Evolutionary conservation across 1,139 yeast genomes (phyloP).

Genomic region (Hemisphaericaspora xylofermentans): DNA sequence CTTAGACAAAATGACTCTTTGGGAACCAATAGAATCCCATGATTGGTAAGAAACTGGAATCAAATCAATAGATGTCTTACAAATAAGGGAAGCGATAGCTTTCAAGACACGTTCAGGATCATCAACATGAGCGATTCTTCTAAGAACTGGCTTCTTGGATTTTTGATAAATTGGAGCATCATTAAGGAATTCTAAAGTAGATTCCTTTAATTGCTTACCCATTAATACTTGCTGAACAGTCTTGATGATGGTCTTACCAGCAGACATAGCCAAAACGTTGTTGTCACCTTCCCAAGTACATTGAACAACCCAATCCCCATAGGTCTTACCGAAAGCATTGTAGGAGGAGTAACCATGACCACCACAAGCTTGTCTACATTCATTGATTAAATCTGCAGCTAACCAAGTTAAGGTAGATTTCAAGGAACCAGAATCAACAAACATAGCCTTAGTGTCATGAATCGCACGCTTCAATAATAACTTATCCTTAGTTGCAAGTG

Average conservation of each 20-base stretch:
- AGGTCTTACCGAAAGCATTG: constrained; percentile 86
- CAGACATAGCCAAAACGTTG: constrained; percentile 77
- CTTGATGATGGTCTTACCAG: constrained; percentile 76
- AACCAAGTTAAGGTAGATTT: constrained; percentile 92
- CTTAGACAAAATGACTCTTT: constrained; percentile 58
- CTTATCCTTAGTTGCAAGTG: constrained; percentile 45
- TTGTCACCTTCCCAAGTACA: constrained; percentile 99
- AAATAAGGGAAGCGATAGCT: constrained; percentile 15
- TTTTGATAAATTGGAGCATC: constrained; percentile 15
- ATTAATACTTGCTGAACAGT: constrained; percentile 34
- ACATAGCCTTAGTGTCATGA: constrained; percentile 68
- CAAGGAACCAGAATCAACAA: constrained; percentile 83
- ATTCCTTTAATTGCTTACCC: constrained; percentile 14
- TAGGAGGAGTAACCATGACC: constrained; percentile 94
- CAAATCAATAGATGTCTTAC: constrained; percentile 14
- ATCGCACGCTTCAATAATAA: constrained; percentile 49
- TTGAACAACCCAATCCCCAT: constrained; percentile 91
- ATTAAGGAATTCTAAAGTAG: constrained; percentile 16
- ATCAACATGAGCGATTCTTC: constrained; percentile 15
- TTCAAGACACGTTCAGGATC: constrained; percentile 16
- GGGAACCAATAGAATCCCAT: constrained; percentile 46
- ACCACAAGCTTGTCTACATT: constrained; percentile 94
- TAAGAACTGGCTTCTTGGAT: constrained; percentile 16
- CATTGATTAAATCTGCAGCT: constrained; percentile 75
- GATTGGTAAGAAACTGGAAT: constrained; percentile 15